Percentiles rank a stretch among this genome's conserved stretches.
These are phyloP conservation scores for Pachyrhizus erosus DNA, from an alignment of 306 rosid species.

Conservation along the genomic window DNA sequence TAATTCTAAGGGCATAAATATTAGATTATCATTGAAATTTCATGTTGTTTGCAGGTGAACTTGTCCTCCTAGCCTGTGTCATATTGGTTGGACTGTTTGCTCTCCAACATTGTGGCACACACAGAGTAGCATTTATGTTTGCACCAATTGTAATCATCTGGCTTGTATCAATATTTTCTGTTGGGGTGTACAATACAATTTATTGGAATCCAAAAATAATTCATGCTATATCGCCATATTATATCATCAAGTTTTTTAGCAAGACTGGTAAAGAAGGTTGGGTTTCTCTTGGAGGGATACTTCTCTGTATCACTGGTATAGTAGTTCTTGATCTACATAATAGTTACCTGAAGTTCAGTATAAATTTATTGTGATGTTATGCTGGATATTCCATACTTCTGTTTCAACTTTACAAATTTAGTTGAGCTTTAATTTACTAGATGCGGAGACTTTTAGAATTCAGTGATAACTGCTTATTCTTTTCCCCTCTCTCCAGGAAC, in stretches of 20 bases:
- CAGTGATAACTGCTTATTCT: slow-evolving; percentile 16
- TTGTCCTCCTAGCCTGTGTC: slow-evolving; percentile 78
- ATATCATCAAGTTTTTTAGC: slow-evolving; percentile 68
- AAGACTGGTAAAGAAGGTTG: slow-evolving; percentile 84
- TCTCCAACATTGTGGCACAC: slow-evolving; percentile 89
- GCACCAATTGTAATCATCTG: slow-evolving; percentile 80
- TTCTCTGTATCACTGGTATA: slow-evolving; percentile 86
- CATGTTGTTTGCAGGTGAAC: slow-evolving; percentile 59
- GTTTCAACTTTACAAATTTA: slow-evolving; percentile 32
- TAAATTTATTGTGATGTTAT: slow-evolving; percentile 29
- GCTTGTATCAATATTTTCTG: slow-evolving; percentile 73
- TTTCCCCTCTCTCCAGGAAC: slow-evolving; percentile 59
- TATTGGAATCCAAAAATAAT: slow-evolving; percentile 75
- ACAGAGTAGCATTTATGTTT: slow-evolving; percentile 80
- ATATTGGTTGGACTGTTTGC: slow-evolving; percentile 89
- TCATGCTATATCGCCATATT: slow-evolving; percentile 72
- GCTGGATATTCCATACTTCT: slow-evolving; percentile 29
- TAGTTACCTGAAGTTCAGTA: slow-evolving; percentile 3
- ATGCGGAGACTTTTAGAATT: slow-evolving; percentile 4
- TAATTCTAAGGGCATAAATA: slow-evolving; percentile 7
- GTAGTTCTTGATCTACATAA: slow-evolving; percentile 30
- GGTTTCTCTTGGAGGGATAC: slow-evolving; percentile 90
- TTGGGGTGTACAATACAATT: slow-evolving; percentile 81
- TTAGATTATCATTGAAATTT: slow-evolving; percentile 26
- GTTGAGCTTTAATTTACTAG: slow-evolving; percentile 31